Evolutionary conservation across 1,139 yeast genomes (phyloP).

Genomic region (Yamadazyma blattariae): DNA sequence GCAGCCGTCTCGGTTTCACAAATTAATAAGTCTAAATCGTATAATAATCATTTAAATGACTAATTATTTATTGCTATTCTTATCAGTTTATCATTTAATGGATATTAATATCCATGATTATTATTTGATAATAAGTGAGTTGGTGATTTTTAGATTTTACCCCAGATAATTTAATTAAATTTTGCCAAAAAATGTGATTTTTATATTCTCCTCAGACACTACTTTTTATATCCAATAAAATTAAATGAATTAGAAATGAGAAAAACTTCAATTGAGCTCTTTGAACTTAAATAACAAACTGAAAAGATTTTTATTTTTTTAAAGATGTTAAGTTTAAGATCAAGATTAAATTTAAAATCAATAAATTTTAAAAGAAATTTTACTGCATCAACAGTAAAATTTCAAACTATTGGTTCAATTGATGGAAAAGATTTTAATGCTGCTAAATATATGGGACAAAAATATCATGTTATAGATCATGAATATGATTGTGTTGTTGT

Average conservation of each 20-base stretch:
- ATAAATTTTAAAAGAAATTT: conserved; percentile 18
- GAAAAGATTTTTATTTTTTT: neutral
- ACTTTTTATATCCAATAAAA: conserved; percentile 8
- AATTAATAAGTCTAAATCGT: too few relatives aligned
- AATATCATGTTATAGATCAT: conserved; percentile 91
- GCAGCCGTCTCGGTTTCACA: too few relatives aligned
- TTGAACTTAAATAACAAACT: neutral
- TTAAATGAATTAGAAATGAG: conserved; percentile 7
- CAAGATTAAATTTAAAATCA: neutral
- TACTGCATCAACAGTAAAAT: conserved; percentile 26
- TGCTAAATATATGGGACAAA: conserved; percentile 57
- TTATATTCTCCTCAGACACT: too few relatives aligned
- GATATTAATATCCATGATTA: too few relatives aligned
- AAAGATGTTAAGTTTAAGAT: conserved; percentile 13
- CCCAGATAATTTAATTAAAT: conserved; percentile 3
- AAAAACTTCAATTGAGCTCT: conserved; percentile 1
- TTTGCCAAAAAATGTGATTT: too few relatives aligned
- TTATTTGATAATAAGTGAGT: too few relatives aligned
- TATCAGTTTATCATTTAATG: too few relatives aligned
- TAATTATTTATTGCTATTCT: too few relatives aligned
- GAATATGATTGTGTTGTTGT: conserved; percentile 97
- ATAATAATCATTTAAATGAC: too few relatives aligned
- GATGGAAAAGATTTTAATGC: conserved; percentile 53
- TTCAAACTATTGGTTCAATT: conserved; percentile 41
- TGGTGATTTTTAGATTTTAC: too few relatives aligned